Conservation (phyloP, 768 basidiomycete genomes). For the Calocybe gangraenosa region DNA sequence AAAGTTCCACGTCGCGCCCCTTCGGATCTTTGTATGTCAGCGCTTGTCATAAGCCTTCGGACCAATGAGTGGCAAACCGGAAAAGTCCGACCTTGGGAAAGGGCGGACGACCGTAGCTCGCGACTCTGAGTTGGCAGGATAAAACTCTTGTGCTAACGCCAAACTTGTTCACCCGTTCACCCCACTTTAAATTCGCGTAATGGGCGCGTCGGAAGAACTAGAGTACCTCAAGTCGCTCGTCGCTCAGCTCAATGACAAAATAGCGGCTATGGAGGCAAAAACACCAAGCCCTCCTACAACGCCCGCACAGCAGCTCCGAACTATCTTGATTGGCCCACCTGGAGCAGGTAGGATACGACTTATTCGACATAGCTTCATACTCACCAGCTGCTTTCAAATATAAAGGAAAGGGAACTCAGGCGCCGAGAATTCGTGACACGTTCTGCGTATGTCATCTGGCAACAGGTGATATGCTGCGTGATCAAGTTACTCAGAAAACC, state of each 20-base stretch:
- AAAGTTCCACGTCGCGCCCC: conserved; percentile 20
- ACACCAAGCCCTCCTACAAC: conserved; percentile 48
- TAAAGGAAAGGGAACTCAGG: conserved; percentile 97
- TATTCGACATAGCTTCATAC: background rate
- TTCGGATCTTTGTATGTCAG: conserved; percentile 16
- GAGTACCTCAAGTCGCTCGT: conserved; percentile 95
- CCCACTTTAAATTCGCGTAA: conserved; percentile 23
- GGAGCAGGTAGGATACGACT: conserved; percentile 76
- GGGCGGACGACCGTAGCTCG: no score
- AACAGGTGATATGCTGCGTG: conserved; percentile 97
- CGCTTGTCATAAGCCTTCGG: conserved; percentile 3
- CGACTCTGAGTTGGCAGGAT: no score
- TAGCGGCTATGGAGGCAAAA: conserved; percentile 69
- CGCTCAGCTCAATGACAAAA: conserved; percentile 87
- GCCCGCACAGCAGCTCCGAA: conserved; percentile 76
- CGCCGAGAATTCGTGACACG: conserved; percentile 85
- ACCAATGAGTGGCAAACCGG: conserved; percentile 17
- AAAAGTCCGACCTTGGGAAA: conserved; percentile 26
- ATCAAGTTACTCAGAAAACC: conserved; percentile 87
- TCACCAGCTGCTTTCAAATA: background rate
- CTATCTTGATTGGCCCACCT: conserved; percentile 94
- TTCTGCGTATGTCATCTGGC: conserved; percentile 98
- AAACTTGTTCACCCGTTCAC: conserved; percentile 8
- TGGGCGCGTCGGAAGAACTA: conserved; percentile 75
- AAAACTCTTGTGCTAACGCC: background rate